Evolutionary conservation across 2,329 filamentous ascomycete genomes (phyloP), one percentile per base, ranked within the genome.

Genomic region (Escovopsis sp.): DNA sequence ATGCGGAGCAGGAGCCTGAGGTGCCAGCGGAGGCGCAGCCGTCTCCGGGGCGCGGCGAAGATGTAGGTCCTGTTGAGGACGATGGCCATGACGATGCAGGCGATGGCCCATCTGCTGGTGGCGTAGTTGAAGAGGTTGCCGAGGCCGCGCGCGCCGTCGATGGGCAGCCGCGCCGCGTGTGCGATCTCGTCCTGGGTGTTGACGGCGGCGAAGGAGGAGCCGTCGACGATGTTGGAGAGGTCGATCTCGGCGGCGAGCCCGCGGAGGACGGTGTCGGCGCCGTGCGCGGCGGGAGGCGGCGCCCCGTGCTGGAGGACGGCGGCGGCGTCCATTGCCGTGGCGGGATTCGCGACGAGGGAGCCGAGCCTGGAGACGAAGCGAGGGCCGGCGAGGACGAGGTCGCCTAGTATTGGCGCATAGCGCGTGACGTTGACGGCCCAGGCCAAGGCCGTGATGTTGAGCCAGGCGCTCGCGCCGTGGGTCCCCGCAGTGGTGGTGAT

Each of bases 61-160:
- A 96, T 91, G 44, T 88, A 81, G 7, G 91, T 93, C 43, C 91
- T 78, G 57, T 96, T 96, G 20, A 96, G 68, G 44, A 95, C 65
- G 44, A 96, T 75, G 16, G 86, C 86, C 70, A 89, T 84, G 32
- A 80, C 76, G 51, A 96, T 79, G 52, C 87, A 95, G 40, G 81
- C 79, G 44, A 96, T 66, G 1, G 89, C 88, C 91, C 91, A 96
- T 60, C 83, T 83, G 60, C 85, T 93, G 1, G 84, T 93, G 35
- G 87, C 71, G 61, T 96, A 98, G 52, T 79, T 83, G 61, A 96
- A 88, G 44, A 96, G 77, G 46, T 84, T 87, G 36, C 85, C 84
- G 35, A 95, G 69, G 35, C 83, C 86, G 55, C 80, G 76, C 2
- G 70, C 66, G 20, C 74, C 64, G 50, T 79, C 76, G 48, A 76